phyloP scores from a whole-genome alignment of 1,284 basidiomycete species.

The Kalmanozyma brasiliensis region DNA sequence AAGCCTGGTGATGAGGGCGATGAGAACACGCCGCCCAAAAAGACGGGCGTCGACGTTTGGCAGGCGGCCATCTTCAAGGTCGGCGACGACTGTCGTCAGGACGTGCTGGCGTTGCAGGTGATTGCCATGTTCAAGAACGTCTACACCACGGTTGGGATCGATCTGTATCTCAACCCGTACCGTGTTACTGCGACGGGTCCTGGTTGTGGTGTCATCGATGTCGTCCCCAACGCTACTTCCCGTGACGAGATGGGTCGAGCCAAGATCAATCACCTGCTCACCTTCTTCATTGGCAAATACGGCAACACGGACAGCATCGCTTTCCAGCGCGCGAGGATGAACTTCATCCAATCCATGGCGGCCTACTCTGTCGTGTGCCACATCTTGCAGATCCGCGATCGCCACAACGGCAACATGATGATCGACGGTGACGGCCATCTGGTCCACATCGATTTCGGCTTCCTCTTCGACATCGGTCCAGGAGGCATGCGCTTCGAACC shows the following conservation, averaged over 20 bases:
- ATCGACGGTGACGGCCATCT: conserved; percentile 96
- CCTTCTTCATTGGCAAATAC: conserved; percentile 95
- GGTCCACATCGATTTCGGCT: conserved; percentile 96
- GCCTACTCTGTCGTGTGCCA: conserved; percentile 99
- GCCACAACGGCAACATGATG: conserved; percentile 99
- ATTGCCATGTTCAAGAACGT: conserved; percentile 99
- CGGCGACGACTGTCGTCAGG: conserved; percentile 98
- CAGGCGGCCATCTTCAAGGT: conserved; percentile 99
- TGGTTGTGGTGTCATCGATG: conserved; percentile 98
- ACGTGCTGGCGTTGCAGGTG: conserved; percentile 92
- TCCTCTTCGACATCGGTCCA: conserved; percentile 90
- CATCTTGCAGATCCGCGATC: conserved; percentile 95
- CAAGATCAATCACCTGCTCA: conserved; percentile 93
- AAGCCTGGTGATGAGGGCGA: conserved; percentile 66
- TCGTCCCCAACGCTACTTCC: conserved; percentile 96
- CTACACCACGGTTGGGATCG: conserved; percentile 85
- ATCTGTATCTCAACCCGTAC: conserved; percentile 93
- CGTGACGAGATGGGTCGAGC: conserved; percentile 99
- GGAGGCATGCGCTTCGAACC: conserved; percentile 67
- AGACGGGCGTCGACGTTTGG: conserved; percentile 77
- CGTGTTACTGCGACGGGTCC: conserved; percentile 96
- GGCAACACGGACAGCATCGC: conserved; percentile 86
- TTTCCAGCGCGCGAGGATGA: conserved; percentile 92
- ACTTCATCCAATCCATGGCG: conserved; percentile 99
- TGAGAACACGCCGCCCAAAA: conserved; percentile 38